These are phyloP conservation scores for Globisporangium cystogenes DNA, from an alignment of 352 stramenopile genomes.

Conservation along the genomic window DNA sequence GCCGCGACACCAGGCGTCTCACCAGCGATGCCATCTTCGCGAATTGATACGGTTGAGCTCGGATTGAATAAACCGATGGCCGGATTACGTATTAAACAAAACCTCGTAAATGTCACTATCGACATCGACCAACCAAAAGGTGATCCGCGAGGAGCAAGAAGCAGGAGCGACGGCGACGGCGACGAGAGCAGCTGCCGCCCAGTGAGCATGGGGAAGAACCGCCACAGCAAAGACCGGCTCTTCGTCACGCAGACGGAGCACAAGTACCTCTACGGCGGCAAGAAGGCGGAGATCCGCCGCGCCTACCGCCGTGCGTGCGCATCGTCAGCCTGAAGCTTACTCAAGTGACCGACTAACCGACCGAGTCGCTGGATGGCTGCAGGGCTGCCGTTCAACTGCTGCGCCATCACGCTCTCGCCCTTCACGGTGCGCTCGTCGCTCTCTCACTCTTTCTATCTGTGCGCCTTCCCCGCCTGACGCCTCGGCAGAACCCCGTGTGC, in stretches of 20 bases:
- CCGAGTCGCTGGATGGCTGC: neutral
- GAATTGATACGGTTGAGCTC: neutral
- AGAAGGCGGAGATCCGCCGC: constrained; percentile 81
- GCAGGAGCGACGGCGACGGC: too few relatives aligned
- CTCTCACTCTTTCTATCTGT: too few relatives aligned
- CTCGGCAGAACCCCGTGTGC: constrained; percentile 88
- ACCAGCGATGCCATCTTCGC: neutral
- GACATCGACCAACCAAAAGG: too few relatives aligned
- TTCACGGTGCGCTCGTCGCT: constrained; percentile 74
- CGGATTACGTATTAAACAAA: too few relatives aligned
- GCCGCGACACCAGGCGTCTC: neutral
- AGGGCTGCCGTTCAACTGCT: constrained; percentile 97
- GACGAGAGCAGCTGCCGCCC: too few relatives aligned
- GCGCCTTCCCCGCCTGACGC: neutral
- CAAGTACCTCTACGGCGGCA: constrained; percentile 92
- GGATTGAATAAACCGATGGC: neutral
- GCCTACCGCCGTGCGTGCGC: constrained; percentile 62
- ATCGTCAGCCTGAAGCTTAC: neutral
- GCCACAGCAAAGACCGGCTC: constrained; percentile 86
- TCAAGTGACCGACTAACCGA: neutral
- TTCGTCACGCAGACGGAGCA: constrained; percentile 90
- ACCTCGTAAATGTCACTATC: too few relatives aligned
- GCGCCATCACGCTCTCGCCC: constrained; percentile 92
- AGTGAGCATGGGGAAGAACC: constrained; percentile 86
- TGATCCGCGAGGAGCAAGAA: neutral